phyloP scores from a whole-genome alignment of 768 basidiomycete species.

The Leucogyrophana mollusca region DNA sequence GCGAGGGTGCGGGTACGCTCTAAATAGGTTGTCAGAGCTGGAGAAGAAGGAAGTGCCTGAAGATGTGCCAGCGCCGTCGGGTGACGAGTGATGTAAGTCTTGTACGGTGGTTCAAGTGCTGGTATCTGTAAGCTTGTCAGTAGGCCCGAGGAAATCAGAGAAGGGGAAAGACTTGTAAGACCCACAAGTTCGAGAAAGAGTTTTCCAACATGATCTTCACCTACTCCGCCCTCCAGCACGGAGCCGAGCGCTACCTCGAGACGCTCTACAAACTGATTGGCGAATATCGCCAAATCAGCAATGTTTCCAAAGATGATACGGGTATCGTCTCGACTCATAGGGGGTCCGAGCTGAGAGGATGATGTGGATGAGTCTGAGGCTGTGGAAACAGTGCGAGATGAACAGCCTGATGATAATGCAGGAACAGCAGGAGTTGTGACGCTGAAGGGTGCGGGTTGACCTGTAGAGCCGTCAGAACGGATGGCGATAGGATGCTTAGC shows the following conservation, averaged over 20 bases:
- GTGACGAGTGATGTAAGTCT: conserved; percentile 79
- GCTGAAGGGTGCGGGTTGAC: conserved; percentile 40
- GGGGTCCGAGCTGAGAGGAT: conserved; percentile 47
- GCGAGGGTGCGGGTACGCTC: conserved; percentile 64
- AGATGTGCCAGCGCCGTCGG: conserved; percentile 73
- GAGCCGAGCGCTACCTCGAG: conserved; percentile 67
- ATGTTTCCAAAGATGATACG: conserved; percentile 78
- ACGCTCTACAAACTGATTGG: conserved; percentile 62
- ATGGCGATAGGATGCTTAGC: conserved; percentile 10
- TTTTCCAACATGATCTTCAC: conserved; percentile 69
- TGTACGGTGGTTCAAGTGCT: conserved; percentile 69
- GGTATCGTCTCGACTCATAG: conserved; percentile 71
- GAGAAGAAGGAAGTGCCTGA: conserved; percentile 37
- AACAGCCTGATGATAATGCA: conserved; percentile 35
- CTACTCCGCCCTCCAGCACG: conserved; percentile 58
- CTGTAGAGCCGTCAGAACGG: no score
- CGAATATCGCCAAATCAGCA: conserved; percentile 68
- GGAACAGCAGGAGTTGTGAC: conserved; percentile 19
- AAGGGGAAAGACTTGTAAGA: conserved; percentile 13
- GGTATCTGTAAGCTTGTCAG: conserved; percentile 48
- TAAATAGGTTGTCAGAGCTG: conserved; percentile 63
- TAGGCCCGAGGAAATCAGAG: conserved; percentile 4
- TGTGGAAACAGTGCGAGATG: conserved; percentile 39
- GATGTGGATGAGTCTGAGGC: conserved; percentile 52
- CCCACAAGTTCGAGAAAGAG: conserved; percentile 70